Evolutionary conservation across 148 eudicot species (phyloP), one percentile per base, ranked within the genome.

Genomic region (Amaranthus hypochondriacus): DNA sequence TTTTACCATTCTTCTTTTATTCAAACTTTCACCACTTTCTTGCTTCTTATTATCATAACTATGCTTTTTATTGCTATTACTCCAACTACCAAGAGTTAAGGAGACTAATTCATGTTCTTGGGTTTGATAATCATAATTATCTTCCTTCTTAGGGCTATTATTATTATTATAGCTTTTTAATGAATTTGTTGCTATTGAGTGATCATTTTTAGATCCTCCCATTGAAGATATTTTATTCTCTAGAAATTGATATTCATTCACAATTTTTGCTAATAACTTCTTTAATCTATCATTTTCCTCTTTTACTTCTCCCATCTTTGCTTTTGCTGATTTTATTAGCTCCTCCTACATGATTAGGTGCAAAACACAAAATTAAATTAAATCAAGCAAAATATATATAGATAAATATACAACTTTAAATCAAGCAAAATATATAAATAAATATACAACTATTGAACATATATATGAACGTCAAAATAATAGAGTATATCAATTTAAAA

Each of bases 241-340:
- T 70, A 86, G 73, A 14, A 84, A 75, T 44, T 81, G 66, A 48
- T 82, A 82, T 48, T 84, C 82, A 59, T 75, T 75, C 49, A 76
- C 64, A 51, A 82, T 69, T 62, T 75, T 56, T 0, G 77, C 73
- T 79, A 84, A 70, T 28, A 81, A 57, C 63, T 60, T 81, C 76
- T 82, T 86, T 69, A 86, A 49, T 65, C 73, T 81, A 65, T 82
- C 79, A 56, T 84, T 86, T 72, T 86, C 89, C 69, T 80, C 87
- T 71, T 78, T 78, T 8, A 82, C 82, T 74, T 82, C 79, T 44
- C 81, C 81, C 84, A 86, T 86, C 81, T 86, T 83, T 21, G 68
- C 83, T 80, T 82, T 80, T 10, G 83, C 77, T 70, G 82, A 79
- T 72, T 69, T 75, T 5, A 80, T 65, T 21, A 77, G 73, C 65